Evolutionary conservation across 257 asterid species (phyloP), one percentile per base, ranked within the genome.

Genomic region (Cynanchum wilfordii): DNA sequence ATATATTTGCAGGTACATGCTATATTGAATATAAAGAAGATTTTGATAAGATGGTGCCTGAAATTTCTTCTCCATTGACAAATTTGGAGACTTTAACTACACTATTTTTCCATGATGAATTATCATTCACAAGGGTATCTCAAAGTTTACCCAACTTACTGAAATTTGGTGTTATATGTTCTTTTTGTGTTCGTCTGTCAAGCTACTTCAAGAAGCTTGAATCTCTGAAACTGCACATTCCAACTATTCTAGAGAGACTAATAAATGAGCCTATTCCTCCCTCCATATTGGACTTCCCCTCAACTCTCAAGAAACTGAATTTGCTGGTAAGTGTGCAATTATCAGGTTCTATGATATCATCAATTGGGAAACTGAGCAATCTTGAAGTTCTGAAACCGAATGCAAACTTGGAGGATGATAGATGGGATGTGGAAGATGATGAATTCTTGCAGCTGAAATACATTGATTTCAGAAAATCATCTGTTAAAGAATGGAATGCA

Each of bases 341-440:
- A 49, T 51, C 78, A 1, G 45, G 66, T 64, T 40, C 10, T 24
- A 45, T 56, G 29, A 24, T 74, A 16, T 74, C 68, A 24, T 24
- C 66, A 0, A 74, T 66, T 10, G 72, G 67, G 20, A 25, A 66
- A 42, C 11, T 42, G 10, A 7, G 47, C 47, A 42, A 42, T 42
- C 47, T 42, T 42, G 47, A 42, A 42, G 73, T 72, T 64, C 72
- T 71, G 13, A 71, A 70, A 71, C 24, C 71, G 49, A n/a, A 15
- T 0, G 33, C 27, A 6, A 4, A 44, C 1, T 66, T 65, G 15
- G 60, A 9, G 24, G 77, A 76, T 4, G 38, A 40, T 33, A 38
- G 20, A 36, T 72, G 68, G 74, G 47, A 77, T 11, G 64, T 65
- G 49, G 56, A 67, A 56, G 77, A 66, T 47, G 69, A 51, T 2